Base-by-base conservation (phyloP, 2,329 filamentous ascomycete species). In the Phoma sp. region DNA sequence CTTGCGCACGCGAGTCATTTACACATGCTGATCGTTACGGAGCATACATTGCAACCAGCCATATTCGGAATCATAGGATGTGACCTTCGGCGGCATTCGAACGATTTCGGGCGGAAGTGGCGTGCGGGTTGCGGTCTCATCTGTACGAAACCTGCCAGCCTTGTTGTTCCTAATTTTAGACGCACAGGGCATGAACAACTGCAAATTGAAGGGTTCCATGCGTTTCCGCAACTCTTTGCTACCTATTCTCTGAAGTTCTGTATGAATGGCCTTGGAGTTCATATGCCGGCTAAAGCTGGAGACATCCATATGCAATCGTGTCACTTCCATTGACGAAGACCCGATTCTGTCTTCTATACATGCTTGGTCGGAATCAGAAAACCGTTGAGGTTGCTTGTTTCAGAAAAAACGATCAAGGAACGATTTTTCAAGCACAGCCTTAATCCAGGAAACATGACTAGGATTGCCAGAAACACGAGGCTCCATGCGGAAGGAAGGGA, bases 161-260 rank as follows among this genome's bases (percentile, higher is more conserved):
- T 60, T 50, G 56, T 50, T 35, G 33, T 58, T 35, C 7, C 57
- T 53, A 59, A 52, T 50, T 43, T 57, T 60, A 48, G 50, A n/a
- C 41, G 36, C 35, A 33, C 10, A 9, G 10, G 33, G 36, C 54
- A 56, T 53, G 35, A 49, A 51, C 22, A 36, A 25, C 33, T 10
- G 39, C 32, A 29, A 41, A 41, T 41, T 41, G 35, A 50, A 17
- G 13, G 31, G 17, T 24, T 50, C 22, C 15, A 41, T 36, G 38
- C 39, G 22, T 17, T 36, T 55, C 40, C 41, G n/a, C 13, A 19
- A 39, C 17, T 17, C 32, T 4, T 40, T 15, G 6, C 7, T 9
- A 9, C 24, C 7, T 9, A 9, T 29, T 25, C 29, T 10, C n/a
- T 21, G 19, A 8, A 7, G 9, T 32, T 21, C 25, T n/a, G n/a